Evolutionary conservation across 2,329 filamentous ascomycete species (phyloP).

Genomic region (Malbranchea zuffiana): DNA sequence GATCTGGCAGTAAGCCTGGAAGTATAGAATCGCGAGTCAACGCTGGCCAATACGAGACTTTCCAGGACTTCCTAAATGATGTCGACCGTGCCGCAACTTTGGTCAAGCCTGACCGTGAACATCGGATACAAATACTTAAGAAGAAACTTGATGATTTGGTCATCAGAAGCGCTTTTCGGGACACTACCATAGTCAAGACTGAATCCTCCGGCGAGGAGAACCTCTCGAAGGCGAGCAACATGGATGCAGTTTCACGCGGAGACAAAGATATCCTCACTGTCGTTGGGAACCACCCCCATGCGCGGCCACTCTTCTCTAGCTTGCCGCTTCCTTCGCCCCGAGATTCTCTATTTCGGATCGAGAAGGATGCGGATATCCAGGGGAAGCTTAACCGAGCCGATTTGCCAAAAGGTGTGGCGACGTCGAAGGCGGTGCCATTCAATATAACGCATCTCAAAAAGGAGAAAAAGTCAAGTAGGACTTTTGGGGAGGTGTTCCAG

Average conservation of each 20-base stretch:
- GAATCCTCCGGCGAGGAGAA: conserved; percentile 28
- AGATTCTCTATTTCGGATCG: too few relatives aligned
- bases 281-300: conserved; percentile 60
- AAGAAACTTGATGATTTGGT: conserved; percentile 53
- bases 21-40: conserved; percentile 32
- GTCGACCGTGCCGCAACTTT: conserved; percentile 31
- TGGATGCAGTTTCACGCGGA: conserved; percentile 26
- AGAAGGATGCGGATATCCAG: too few relatives aligned
- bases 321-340: too few relatives aligned
- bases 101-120: conserved; percentile 13
- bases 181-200: conserved; percentile 25
- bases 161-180: conserved; percentile 48
- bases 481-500: conserved; percentile 37
- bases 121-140: conserved; percentile 47
- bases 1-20: conserved; percentile 14
- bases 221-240: conserved; percentile 9
- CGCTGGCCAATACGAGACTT: conserved; percentile 29
- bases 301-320: conserved; percentile 78
- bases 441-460: conserved; percentile 23
- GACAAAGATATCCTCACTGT: conserved; percentile 60
- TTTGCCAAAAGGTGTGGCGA: conserved; percentile 63
- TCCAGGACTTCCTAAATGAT: conserved; percentile 34
- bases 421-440: conserved; percentile 53
- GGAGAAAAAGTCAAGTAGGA: conserved; percentile 26
- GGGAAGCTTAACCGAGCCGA: conserved; percentile 49